phyloP scores from a whole-genome alignment of 768 basidiomycete genomes.

The Leccinum barrowsii region DNA sequence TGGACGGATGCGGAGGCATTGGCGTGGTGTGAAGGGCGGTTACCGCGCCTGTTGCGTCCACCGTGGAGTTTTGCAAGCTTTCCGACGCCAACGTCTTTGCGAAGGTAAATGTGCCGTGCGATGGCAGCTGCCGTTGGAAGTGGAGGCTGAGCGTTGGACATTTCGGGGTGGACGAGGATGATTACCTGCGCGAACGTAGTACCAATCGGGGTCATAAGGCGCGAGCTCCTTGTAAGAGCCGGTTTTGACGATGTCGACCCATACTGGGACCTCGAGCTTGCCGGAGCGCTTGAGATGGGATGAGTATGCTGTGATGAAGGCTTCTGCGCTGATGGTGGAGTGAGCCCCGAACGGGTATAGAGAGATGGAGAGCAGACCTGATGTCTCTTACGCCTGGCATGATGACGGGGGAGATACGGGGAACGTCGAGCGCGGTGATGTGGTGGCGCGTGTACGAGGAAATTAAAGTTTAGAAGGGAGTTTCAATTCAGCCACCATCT shows the following conservation, averaged over 20 bases:
- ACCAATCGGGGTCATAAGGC: conserved; percentile 99
- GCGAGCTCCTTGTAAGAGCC: conserved; percentile 97
- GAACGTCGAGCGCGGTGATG: conserved; percentile 45
- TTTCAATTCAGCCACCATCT: conserved; percentile 35
- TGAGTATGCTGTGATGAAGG: conserved; percentile 91
- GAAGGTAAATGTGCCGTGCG: conserved; percentile 99
- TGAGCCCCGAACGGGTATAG: conserved; percentile 14
- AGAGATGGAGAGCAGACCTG: conserved; percentile 41
- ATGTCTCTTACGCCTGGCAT: conserved; percentile 86
- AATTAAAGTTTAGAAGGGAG: conserved; percentile 34
- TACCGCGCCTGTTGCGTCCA: conserved; percentile 91
- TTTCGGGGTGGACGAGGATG: conserved; percentile 11
- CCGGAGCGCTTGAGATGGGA: conserved; percentile 97
- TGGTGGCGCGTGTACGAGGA: conserved; percentile 40
- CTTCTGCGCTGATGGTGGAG: conserved; percentile 65
- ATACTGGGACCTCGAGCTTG: conserved; percentile 98
- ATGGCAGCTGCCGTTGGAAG: conserved; percentile 64
- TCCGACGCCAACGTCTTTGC: conserved; percentile 94
- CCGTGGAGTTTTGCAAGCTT: conserved; percentile 95
- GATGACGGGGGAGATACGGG: conserved; percentile 40
- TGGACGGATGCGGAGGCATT: conserved; percentile 85
- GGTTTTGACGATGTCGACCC: conserved; percentile 99
- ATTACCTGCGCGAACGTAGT: conserved; percentile 96
- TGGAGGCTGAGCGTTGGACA: not conserved
- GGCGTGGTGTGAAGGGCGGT: conserved; percentile 94